These are phyloP conservation scores for Lactarius hengduanensis DNA, from an alignment of 768 basidiomycete species.

Conservation along the genomic window DNA sequence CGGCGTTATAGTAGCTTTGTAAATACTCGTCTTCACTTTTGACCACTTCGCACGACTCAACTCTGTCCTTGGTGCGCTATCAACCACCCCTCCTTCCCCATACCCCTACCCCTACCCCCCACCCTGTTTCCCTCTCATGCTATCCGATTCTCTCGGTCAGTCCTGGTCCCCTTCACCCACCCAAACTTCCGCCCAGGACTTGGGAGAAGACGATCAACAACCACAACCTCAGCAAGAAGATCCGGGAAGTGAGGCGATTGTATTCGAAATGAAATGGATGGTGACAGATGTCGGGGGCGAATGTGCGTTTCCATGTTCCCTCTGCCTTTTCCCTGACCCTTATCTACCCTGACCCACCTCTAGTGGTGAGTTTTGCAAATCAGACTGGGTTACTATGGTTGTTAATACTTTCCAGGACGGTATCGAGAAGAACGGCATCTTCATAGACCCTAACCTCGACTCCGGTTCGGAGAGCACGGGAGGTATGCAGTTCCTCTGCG, in stretches of 20 bases:
- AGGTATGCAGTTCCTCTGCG: conserved; percentile 17
- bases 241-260: background rate
- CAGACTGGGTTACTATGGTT: background rate
- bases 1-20: background rate
- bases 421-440: conserved; percentile 23
- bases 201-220: conserved; percentile 7
- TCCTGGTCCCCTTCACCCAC: conserved; percentile 1
- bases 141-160: background rate
- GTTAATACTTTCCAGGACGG: conserved; percentile 16
- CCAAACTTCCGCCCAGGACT: conserved; percentile 10
- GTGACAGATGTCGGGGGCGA: conserved; percentile 20
- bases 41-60: background rate
- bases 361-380: conserved; percentile 24
- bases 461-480: conserved; percentile 19
- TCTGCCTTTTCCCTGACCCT: background rate
- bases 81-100: background rate
- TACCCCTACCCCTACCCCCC: background rate
- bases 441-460: conserved; percentile 29
- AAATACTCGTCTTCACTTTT: background rate
- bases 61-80: background rate
- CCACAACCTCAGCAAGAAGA: background rate
- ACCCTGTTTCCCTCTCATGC: conserved; percentile 1
- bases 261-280: conserved; percentile 27
- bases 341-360: conserved; percentile 3
- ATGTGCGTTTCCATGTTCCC: background rate